A percentile compares a stretch with the other conserved stretches of the same genome.
Conservation (phyloP, 2,329 filamentous ascomycete species). For the Anthostomella pinea region DNA sequence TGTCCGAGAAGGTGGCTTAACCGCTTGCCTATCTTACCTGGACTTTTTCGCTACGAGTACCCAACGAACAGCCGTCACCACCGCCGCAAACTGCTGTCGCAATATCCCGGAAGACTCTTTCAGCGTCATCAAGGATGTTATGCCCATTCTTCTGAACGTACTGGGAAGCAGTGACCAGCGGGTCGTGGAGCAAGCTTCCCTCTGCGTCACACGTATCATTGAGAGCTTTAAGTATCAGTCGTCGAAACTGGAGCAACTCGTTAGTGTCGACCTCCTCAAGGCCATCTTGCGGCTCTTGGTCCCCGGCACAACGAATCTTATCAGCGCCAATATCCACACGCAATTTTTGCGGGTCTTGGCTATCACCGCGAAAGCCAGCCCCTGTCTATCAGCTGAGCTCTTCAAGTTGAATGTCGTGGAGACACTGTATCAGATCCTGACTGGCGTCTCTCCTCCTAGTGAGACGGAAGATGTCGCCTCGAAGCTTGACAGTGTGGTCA, state of each 20-base stretch:
- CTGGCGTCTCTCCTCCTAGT: conserved; percentile 85
- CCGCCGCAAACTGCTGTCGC: conserved; percentile 95
- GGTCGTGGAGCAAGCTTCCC: conserved; percentile 92
- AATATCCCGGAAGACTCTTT: conserved; percentile 96
- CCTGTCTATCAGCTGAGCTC: conserved; percentile 80
- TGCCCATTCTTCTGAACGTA: conserved; percentile 91
- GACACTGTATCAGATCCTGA: conserved; percentile 94
- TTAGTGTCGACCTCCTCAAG: conserved; percentile 81
- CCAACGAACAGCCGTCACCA: conserved; percentile 93
- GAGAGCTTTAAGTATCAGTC: conserved; percentile 94
- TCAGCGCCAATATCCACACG: conserved; percentile 91
- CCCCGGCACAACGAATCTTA: conserved; percentile 92
- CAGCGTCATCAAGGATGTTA: conserved; percentile 85
- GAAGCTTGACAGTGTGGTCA: conserved; percentile 92
- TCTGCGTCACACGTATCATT: conserved; percentile 92
- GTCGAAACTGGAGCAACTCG: conserved; percentile 84
- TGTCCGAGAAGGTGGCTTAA: conserved; percentile 90
- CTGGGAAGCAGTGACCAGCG: conserved; percentile 90
- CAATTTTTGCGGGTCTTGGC: conserved; percentile 91
- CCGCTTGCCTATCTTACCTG: conserved; percentile 91
- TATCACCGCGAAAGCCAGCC: conserved; percentile 86
- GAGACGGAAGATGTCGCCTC: conserved; percentile 73
- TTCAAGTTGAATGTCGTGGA: conserved; percentile 97
- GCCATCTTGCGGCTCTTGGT: conserved; percentile 84
- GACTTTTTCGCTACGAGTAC: conserved; percentile 98